phyloP scores from a whole-genome alignment of 176 grass and related monocot genomes.

The Avena insularis region DNA sequence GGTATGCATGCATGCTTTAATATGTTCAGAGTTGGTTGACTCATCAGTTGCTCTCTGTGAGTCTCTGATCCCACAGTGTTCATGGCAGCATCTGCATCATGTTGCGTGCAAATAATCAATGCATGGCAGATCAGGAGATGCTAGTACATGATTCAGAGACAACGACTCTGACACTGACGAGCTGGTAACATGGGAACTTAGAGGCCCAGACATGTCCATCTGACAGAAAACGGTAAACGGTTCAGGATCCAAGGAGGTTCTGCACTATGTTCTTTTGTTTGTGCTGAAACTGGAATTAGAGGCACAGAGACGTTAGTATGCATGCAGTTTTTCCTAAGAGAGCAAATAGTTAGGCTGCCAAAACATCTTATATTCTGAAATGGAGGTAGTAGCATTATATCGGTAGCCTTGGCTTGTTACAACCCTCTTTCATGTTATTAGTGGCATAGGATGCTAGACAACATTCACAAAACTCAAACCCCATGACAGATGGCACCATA shows the following conservation, averaged over 20 bases:
- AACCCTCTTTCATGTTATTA: neutral
- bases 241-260: neutral
- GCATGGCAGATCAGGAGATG: conserved; percentile 28
- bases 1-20: neutral
- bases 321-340: too few species aligned
- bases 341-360: neutral
- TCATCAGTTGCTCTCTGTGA: neutral
- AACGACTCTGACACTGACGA: conserved; percentile 6
- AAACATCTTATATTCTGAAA: too few species aligned
- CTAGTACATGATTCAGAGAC: neutral
- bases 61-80: conserved; percentile 10
- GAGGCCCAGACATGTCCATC: neutral
- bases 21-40: conserved; percentile 17
- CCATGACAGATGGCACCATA: conserved; percentile 8
- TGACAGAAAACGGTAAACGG: neutral
- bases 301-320: too few species aligned
- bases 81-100: neutral
- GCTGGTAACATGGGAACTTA: conserved; percentile 16
- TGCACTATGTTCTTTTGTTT: neutral
- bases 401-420: neutral
- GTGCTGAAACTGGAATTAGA: neutral
- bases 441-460: conserved; percentile 30
- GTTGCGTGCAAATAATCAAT: conserved; percentile 18
- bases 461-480: neutral
- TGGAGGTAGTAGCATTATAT: too few species aligned